Conservation (phyloP, 1,139 yeast species). For the Arxiozyma bovina region DNA sequence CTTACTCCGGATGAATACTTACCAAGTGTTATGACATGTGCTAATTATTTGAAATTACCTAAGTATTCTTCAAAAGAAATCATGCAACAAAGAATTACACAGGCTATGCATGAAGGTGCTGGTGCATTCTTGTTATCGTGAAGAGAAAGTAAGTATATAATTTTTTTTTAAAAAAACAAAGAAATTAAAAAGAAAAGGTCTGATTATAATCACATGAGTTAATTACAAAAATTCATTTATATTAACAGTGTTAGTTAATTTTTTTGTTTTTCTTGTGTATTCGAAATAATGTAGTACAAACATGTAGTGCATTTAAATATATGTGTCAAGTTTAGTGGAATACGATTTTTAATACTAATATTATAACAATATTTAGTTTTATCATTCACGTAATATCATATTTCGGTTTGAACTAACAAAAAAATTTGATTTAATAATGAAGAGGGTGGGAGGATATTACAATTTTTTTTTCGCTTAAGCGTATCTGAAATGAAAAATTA, state of each 20-base stretch:
- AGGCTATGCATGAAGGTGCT: constrained; percentile 81
- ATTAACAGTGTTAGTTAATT: too few relatives aligned
- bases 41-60: constrained; percentile 85
- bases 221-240: too few relatives aligned
- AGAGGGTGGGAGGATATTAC: neutral
- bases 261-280: too few relatives aligned
- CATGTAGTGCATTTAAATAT: too few relatives aligned
- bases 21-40: constrained; percentile 98
- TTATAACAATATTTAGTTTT: neutral
- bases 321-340: neutral
- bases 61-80: constrained; percentile 58
- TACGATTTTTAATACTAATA: too few relatives aligned
- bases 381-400: neutral
- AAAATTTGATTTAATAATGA: neutral
- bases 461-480: too few relatives aligned
- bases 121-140: constrained; percentile 74
- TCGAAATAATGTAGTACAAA: too few relatives aligned
- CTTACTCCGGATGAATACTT: constrained; percentile 69
- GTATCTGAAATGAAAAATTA: too few relatives aligned
- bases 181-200: too few relatives aligned
- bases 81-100: constrained; percentile 48
- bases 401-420: neutral
- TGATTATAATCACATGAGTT: too few relatives aligned
- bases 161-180: neutral
- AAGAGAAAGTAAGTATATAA: neutral